Evolutionary conservation across 441 rosid species (phyloP).

Genomic region (Theobroma grandiflorum): DNA sequence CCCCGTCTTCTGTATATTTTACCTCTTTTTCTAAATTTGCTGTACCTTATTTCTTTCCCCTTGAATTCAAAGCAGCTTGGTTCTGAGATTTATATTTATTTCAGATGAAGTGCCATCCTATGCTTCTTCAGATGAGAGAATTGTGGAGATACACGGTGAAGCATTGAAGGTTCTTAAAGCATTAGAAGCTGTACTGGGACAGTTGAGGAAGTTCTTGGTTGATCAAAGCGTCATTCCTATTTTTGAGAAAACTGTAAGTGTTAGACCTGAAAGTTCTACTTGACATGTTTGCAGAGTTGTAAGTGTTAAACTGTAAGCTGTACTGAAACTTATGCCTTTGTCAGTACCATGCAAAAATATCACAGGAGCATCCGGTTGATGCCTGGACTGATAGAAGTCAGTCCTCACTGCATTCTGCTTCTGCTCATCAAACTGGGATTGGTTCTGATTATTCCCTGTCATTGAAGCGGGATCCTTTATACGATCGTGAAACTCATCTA

Average conservation of each 20-base stretch:
- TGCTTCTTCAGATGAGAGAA: slow-evolving; percentile 57
- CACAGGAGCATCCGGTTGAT: slow-evolving; percentile 52
- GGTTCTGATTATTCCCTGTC: slow-evolving; percentile 50
- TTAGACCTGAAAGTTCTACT: slow-evolving; percentile 17
- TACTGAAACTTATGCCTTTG: neutral
- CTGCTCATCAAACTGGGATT: slow-evolving; percentile 38
- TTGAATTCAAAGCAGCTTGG: neutral
- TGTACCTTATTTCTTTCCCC: neutral
- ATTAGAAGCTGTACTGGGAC: slow-evolving; percentile 60
- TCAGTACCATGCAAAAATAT: slow-evolving; percentile 47
- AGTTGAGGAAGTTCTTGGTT: slow-evolving; percentile 65
- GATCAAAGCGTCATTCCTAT: slow-evolving; percentile 64
- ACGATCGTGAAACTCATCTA: slow-evolving; percentile 48
- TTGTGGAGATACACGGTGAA: slow-evolving; percentile 63
- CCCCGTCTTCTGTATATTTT: neutral
- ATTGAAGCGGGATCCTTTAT: slow-evolving; percentile 57
- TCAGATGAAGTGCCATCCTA: slow-evolving; percentile 57
- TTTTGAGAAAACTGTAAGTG: slow-evolving; percentile 61
- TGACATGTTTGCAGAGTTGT: neutral
- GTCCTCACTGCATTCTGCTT: slow-evolving; percentile 35
- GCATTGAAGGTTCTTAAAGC: slow-evolving; percentile 53
- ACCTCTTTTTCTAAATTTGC: neutral
- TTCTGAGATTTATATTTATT: neutral
- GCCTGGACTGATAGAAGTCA: slow-evolving; percentile 44
- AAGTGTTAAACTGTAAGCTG: no score